These are phyloP conservation scores for Cladosporium sp. DNA, from an alignment of 2,329 filamentous ascomycete species.

Conservation along the genomic window DNA sequence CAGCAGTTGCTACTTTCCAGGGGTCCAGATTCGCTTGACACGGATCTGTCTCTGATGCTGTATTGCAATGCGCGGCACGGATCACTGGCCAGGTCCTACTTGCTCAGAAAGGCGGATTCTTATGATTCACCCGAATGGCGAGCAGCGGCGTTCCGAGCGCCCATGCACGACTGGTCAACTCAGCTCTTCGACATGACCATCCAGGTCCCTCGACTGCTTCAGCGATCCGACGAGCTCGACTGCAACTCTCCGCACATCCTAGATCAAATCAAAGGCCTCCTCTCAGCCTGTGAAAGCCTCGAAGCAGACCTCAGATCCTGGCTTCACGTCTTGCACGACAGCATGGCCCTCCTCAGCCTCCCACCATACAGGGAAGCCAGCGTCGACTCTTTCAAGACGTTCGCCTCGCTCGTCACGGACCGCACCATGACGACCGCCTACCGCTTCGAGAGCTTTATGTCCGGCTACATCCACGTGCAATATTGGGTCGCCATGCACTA, in stretches of 20 bases:
- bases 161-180: constrained; percentile 19
- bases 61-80: constrained; percentile 14
- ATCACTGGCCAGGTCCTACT: constrained; percentile 9
- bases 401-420: constrained; percentile 19
- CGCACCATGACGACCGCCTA: constrained; percentile 22
- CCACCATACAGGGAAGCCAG: constrained; percentile 14
- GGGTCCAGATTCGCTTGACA: constrained; percentile 11
- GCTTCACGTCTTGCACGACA: constrained; percentile 12
- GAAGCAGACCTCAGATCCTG: constrained; percentile 21
- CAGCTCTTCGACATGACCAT: constrained; percentile 26
- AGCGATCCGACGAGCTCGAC: constrained; percentile 21
- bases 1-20: constrained; percentile 10
- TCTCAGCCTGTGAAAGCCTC: constrained; percentile 18
- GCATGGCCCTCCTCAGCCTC: neutral
- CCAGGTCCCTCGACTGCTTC: constrained; percentile 24
- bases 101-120: constrained; percentile 9
- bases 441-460: constrained; percentile 24
- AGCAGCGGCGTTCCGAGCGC: constrained; percentile 17
- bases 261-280: constrained; percentile 15
- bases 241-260: constrained; percentile 1
- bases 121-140: constrained; percentile 14
- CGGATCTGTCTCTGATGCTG: constrained; percentile 13
- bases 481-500: constrained; percentile 29
- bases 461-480: constrained; percentile 24
- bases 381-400: constrained; percentile 23